Conservation (phyloP, 2,329 filamentous ascomycete species). For the Neoarthrinium moseri region DNA sequence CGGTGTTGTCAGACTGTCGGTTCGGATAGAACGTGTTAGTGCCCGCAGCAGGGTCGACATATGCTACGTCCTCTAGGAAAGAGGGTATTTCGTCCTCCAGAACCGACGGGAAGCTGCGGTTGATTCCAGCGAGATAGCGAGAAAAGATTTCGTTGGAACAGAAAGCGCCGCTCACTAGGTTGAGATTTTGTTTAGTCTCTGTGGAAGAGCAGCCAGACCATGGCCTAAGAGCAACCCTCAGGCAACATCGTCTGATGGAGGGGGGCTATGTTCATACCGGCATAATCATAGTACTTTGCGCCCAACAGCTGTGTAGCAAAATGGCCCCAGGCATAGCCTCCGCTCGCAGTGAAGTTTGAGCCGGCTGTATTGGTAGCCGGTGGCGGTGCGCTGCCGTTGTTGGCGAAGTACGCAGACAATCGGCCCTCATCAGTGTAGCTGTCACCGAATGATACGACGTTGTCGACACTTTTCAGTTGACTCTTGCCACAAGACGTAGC, state of each 20-base stretch:
- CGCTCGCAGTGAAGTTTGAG: conserved; percentile 55
- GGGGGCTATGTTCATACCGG: conserved; percentile 39
- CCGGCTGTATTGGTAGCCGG: conserved; percentile 48
- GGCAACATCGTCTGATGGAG: no score
- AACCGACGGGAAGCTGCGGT: conserved; percentile 59
- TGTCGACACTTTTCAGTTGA: conserved; percentile 49
- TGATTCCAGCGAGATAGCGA: conserved; percentile 49
- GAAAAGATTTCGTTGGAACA: conserved; percentile 69
- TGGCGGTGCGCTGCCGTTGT: conserved; percentile 61
- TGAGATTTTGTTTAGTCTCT: background rate
- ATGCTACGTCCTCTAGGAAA: conserved; percentile 49
- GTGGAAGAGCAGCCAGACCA: background rate
- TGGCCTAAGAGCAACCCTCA: no score
- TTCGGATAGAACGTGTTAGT: conserved; percentile 39
- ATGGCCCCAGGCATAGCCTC: conserved; percentile 68
- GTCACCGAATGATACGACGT: conserved; percentile 70
- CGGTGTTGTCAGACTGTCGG: conserved; percentile 56
- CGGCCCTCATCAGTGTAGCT: conserved; percentile 75
- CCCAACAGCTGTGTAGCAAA: conserved; percentile 61
- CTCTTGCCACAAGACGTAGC: conserved; percentile 14
- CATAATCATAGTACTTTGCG: conserved; percentile 64
- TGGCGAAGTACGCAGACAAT: conserved; percentile 57
- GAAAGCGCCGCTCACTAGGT: conserved; percentile 61
- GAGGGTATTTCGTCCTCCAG: conserved; percentile 60
- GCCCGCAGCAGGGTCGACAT: conserved; percentile 17